Evolutionary conservation across 2,329 filamentous ascomycete species (phyloP), one percentile per base, ranked within the genome.

Genomic region (Chaetomiaceae sp.): DNA sequence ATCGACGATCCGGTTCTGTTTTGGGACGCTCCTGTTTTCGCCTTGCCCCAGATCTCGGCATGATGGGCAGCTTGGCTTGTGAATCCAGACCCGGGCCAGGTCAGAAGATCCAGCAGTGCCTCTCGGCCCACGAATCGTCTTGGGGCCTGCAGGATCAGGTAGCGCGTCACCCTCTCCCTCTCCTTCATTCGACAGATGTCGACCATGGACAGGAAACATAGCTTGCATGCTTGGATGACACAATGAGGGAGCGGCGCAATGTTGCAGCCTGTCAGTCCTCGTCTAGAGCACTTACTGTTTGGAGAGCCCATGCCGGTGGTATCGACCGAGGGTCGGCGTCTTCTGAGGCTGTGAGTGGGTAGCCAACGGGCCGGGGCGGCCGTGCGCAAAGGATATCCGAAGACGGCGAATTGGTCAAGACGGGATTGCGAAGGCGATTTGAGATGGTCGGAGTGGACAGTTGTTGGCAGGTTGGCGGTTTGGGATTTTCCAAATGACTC

Each of bases 1-100:
- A 56, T 53, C 36, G 55, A 27, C 44, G 56, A 60, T 62, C 58
- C 53, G 56, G 59, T 62, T 57, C 53, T 36, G 33, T 60, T 56
- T 50, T 54, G 59, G 55, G 56, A 18, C 18, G n/a, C 47, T 61
- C 46, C 55, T 61, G 57, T 58, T 62, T 61, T 61, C 58, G 48
- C 51, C 43, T 40, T 47, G 57, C 60, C 57, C 51, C 58, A 58
- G 51, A 53, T 59, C 58, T 58, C 62, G 60, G 58, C 62, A 58
- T 53, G 56, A 61, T 56, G 60, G 51, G 48, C 61, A 51, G 49
- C 48, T 48, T 56, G 55, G 38, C 33, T 16, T 58, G 60, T 44
- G 50, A 59, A 63, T 63, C 58, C 52, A 58, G 57, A 56, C 58
- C 58, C 52, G 58, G n/a, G 41, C 56, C 48, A 32, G 46, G 44